phyloP scores from a whole-genome alignment of 805 yeast genomes.

The Candida michaelii region DNA sequence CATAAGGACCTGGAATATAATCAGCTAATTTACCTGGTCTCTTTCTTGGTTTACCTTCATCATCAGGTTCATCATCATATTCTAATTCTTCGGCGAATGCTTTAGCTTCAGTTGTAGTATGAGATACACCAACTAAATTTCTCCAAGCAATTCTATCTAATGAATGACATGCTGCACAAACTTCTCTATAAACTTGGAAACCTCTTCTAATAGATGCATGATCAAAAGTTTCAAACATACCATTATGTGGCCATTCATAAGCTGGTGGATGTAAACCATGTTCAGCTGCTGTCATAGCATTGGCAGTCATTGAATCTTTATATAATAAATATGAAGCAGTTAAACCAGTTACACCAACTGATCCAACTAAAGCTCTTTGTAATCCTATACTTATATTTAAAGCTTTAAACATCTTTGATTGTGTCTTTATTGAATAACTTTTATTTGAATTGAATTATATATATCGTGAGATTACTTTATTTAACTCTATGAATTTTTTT shows the following conservation, averaged over 20 bases:
- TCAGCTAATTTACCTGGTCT: conserved; percentile 98
- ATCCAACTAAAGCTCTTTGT: conserved; percentile 58
- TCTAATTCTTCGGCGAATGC: conserved; percentile 95
- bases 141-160: conserved; percentile 98
- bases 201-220: conserved; percentile 98
- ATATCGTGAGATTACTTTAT: conserved; percentile 4
- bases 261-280: conserved; percentile 97
- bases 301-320: conserved; percentile 82
- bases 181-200: conserved; percentile 97
- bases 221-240: conserved; percentile 87
- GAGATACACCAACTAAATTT: conserved; percentile 95
- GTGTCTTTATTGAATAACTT: background rate
- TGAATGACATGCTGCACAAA: conserved; percentile 98
- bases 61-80: conserved; percentile 95
- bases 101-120: conserved; percentile 84
- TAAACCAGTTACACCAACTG: conserved; percentile 73
- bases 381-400: conserved; percentile 21
- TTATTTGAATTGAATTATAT: background rate
- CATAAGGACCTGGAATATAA: conserved; percentile 91
- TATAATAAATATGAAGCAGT: conserved; percentile 80
- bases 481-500: conserved; percentile 2
- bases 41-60: conserved; percentile 95
- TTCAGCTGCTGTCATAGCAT: conserved; percentile 98
- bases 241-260: conserved; percentile 91
- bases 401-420: conserved; percentile 18